These are phyloP conservation scores for Caloboletus firmus DNA, from an alignment of 1,284 basidiomycete species.

Conservation along the genomic window DNA sequence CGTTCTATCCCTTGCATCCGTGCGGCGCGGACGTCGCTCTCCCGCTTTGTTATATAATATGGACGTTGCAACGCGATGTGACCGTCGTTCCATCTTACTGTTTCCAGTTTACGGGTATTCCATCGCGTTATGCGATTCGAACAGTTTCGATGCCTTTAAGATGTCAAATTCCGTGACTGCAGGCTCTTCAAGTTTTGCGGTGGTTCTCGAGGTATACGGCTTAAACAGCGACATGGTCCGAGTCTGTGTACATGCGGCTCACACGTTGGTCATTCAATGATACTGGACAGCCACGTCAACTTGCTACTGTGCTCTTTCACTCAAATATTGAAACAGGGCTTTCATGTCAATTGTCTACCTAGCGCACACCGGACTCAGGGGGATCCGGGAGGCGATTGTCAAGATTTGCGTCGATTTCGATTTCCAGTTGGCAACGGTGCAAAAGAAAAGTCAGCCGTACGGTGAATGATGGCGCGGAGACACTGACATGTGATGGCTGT, in stretches of 20 bases:
- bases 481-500: no score
- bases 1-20: no score
- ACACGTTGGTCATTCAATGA: background rate
- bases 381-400: background rate
- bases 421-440: background rate
- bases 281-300: no score
- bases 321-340: background rate
- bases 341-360: background rate
- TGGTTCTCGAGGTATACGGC: constrained; percentile 8
- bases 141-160: constrained; percentile 55
- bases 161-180: constrained; percentile 61
- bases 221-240: background rate
- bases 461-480: no score
- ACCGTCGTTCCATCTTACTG: no score
- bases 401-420: background rate
- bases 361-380: background rate
- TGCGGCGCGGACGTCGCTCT: no score
- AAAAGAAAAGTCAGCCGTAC: background rate
- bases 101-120: no score
- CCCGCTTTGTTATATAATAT: no score
- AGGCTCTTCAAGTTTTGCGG: background rate
- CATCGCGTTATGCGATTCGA: no score
- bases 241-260: no score
- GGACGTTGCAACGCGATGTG: no score
- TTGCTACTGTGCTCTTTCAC: background rate